Percentiles rank a stretch among this genome's conserved stretches.
phyloP scores from a whole-genome alignment of 2,329 filamentous ascomycete species.

The Elsinoe fawcettii region DNA sequence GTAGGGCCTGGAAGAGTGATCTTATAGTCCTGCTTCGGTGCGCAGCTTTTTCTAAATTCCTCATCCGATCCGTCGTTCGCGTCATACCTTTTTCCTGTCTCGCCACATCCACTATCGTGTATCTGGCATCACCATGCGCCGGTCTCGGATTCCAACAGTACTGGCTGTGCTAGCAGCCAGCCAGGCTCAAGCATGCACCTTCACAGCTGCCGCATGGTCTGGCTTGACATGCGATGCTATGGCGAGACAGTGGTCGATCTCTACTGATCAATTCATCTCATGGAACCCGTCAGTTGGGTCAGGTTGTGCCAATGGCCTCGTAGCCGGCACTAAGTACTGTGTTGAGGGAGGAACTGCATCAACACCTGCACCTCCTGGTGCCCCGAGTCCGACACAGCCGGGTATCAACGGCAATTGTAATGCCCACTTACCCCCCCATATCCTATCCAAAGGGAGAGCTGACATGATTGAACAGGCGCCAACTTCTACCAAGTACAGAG shows the following conservation, averaged over 20 bases:
- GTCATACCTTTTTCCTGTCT: no score
- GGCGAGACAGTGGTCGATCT: not conserved
- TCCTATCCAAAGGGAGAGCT: not conserved
- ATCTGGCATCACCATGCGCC: not conserved
- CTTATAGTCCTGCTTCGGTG: not conserved
- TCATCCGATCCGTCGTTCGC: no score
- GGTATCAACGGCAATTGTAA: not conserved
- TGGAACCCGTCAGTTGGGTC: conserved; percentile 6
- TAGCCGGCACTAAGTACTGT: not conserved
- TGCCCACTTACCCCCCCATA: not conserved
- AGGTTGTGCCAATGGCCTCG: conserved; percentile 1
- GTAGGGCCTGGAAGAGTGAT: not conserved
- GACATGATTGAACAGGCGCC: not conserved
- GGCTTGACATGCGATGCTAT: not conserved
- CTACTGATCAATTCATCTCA: not conserved
- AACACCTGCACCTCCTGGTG: not conserved
- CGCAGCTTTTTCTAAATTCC: no score
- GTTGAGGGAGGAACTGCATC: not conserved
- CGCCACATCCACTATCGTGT: not conserved
- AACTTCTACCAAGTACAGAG: conserved; percentile 3
- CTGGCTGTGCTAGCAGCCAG: not conserved
- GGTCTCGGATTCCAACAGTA: not conserved
- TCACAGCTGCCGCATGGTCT: not conserved
- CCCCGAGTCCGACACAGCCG: not conserved
- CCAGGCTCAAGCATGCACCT: not conserved